Percentiles rank a stretch among this genome's conserved stretches.
Conservation (phyloP, 306 rosid genomes). For the Vigna reflexopilosa region DNA sequence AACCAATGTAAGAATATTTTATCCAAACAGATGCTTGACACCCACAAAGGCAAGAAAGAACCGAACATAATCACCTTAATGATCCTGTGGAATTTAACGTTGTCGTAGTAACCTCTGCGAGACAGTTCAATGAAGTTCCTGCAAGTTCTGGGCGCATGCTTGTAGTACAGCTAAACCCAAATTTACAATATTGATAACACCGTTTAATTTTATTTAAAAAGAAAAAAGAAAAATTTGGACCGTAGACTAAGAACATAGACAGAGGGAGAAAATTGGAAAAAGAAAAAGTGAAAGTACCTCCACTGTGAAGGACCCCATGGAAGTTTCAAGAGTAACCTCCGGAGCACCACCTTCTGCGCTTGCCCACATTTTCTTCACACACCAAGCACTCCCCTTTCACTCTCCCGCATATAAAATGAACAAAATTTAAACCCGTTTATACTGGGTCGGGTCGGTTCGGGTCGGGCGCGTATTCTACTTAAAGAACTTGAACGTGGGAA, state of each 20-base stretch:
- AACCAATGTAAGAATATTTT: constrained; percentile 27
- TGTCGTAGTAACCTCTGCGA: constrained; percentile 90
- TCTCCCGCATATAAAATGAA: neutral
- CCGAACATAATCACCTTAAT: constrained; percentile 69
- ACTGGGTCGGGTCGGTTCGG: neutral
- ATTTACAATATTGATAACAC: neutral
- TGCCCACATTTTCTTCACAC: constrained; percentile 74
- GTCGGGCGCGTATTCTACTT: neutral
- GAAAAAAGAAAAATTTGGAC: neutral
- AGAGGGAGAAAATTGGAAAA: neutral
- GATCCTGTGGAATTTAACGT: constrained; percentile 94
- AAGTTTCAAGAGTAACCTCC: constrained; percentile 94
- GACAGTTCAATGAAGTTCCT: constrained; percentile 95
- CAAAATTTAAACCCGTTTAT: neutral
- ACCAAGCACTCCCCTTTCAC: neutral
- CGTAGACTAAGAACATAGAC: neutral
- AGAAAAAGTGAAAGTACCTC: constrained; percentile 60
- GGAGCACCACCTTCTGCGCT: constrained; percentile 89
- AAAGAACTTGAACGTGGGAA: neutral
- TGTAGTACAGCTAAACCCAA: constrained; percentile 71
- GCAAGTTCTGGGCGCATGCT: constrained; percentile 95
- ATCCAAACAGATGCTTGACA: constrained; percentile 2
- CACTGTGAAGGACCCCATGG: constrained; percentile 90
- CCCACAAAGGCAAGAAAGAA: neutral
- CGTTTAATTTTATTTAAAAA: no score